Evolutionary conservation across 805 yeast genomes (phyloP), one percentile per base, ranked within the genome.

Genomic region (Lipomyces kockii): DNA sequence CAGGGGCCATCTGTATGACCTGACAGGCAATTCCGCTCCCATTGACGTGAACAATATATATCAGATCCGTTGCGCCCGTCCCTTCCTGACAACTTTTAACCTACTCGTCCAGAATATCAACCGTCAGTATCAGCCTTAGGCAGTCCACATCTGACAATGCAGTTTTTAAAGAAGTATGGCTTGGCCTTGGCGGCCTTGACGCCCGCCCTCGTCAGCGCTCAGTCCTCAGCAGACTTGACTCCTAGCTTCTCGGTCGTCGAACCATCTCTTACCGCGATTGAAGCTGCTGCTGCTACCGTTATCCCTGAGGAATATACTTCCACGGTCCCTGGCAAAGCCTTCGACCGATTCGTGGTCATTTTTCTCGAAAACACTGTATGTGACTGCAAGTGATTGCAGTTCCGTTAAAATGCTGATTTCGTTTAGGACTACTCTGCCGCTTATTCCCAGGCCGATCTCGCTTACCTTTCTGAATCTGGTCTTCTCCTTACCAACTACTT

Each of bases 321-420:
- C 17, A 71, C 76, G 64, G 83, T 83, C 43, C 64, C 71, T 22
- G 85, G 85, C 68, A 69, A 74, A 17, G 79, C 75, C 29, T 81
- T 81, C 72, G 79, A 82, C 74, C 78, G 83, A 63, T 75, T 82
- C 63, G 75, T 77, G 62, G 77, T 78, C 72, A 81, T 84, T 71
- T 84, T 84, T 82, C 80, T 84, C 69, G 87, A 84, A 77, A 83
- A 83, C 77, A 84, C 86, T 63, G 77, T 65, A 54, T n/a, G 68
- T 60, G 9, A 34, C 3, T 9, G 56, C 2, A 9, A 20, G 3
- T 60, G 51, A 17, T 27, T 17, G 22, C 17, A 4, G n/a, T 5
- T 7, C 8, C 3, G 14, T 17, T 20, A 7, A 27, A 32, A 52
- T 20, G 17, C n/a, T n/a, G 14, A 59, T n/a, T 20, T 6, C 8